Evolutionary conservation across 345 rosid genomes (phyloP).

Genomic region (Salix arbutifolia): DNA sequence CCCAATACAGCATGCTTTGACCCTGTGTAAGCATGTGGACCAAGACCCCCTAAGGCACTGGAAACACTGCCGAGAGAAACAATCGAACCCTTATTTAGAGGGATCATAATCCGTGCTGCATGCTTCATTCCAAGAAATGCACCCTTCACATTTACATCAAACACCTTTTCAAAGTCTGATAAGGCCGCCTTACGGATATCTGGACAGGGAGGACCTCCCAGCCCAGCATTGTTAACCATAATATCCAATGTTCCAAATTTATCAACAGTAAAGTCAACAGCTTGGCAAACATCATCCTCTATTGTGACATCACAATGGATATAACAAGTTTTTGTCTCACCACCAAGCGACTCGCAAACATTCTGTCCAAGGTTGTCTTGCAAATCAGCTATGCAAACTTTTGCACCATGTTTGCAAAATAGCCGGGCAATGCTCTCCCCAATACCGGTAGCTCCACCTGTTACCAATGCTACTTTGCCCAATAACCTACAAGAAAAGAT

Average conservation of each 20-base stretch:
- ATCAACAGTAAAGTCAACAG: constrained; percentile 53
- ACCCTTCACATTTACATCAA: constrained; percentile 81
- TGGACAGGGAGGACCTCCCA: constrained; percentile 52
- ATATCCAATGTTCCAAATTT: constrained; percentile 65
- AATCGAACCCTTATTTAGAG: constrained; percentile 53
- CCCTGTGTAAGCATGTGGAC: constrained; percentile 76
- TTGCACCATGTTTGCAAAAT: constrained; percentile 76
- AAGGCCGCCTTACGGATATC: constrained; percentile 59
- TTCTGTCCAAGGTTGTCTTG: constrained; percentile 55
- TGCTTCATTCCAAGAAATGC: constrained; percentile 83
- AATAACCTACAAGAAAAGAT: constrained; percentile 37
- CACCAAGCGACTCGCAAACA: constrained; percentile 46
- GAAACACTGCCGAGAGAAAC: constrained; percentile 59
- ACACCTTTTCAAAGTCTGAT: constrained; percentile 52
- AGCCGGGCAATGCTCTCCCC: constrained; percentile 77
- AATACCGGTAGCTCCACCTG: constrained; percentile 87
- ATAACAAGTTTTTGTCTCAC: constrained; percentile 36
- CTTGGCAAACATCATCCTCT: constrained; percentile 61
- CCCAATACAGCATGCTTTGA: constrained; percentile 90
- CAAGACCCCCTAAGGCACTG: constrained; percentile 55
- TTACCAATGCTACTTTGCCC: constrained; percentile 75
- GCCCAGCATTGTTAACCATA: constrained; percentile 81
- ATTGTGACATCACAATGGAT: constrained; percentile 66
- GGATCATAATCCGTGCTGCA: constrained; percentile 81
- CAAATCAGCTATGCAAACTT: constrained; percentile 66